These are phyloP conservation scores for Pinus tabuliformis DNA, from an alignment of 75 land plant species.

Conservation along the genomic window DNA sequence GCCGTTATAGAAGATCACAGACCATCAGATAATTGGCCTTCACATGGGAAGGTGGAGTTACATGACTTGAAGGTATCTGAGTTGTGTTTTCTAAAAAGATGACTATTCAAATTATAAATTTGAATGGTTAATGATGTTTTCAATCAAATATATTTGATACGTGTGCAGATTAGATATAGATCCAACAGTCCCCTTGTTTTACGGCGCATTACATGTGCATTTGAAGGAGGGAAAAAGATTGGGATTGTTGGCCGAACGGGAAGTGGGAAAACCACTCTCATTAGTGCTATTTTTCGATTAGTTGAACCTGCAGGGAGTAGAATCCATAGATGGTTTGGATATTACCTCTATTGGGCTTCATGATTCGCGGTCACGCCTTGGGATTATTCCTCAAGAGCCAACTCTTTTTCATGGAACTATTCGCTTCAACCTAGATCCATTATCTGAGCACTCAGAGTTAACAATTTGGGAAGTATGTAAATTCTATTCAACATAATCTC, in stretches of 20 bases:
- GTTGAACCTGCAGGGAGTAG: conserved; percentile 71
- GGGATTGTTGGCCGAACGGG: conserved; percentile 57
- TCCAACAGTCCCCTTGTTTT: conserved; percentile 67
- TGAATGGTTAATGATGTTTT: neutral
- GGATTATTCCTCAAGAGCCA: conserved; percentile 60
- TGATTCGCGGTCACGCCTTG: conserved; percentile 42
- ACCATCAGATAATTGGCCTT: conserved; percentile 67
- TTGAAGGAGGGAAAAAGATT: conserved; percentile 51
- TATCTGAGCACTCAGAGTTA: conserved; percentile 9
- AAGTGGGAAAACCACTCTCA: conserved; percentile 66
- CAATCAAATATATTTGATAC: neutral
- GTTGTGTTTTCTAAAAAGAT: neutral
- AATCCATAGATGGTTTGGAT: conserved; percentile 44
- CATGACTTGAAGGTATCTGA: conserved; percentile 57
- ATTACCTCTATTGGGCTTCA: conserved; percentile 39
- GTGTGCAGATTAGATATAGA: conserved; percentile 61
- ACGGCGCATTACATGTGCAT: conserved; percentile 58
- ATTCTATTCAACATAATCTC: neutral
- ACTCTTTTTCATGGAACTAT: conserved; percentile 48
- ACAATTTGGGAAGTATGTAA: conserved; percentile 1
- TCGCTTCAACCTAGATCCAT: conserved; percentile 39
- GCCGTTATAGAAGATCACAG: conserved; percentile 53
- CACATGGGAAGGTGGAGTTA: conserved; percentile 66
- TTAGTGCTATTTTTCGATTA: conserved; percentile 60
- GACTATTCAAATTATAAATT: neutral